Evolutionary conservation across 73 alveolate species (phyloP), one percentile per base, ranked within the genome.

Genomic region (Paraurostyla sp.): DNA sequence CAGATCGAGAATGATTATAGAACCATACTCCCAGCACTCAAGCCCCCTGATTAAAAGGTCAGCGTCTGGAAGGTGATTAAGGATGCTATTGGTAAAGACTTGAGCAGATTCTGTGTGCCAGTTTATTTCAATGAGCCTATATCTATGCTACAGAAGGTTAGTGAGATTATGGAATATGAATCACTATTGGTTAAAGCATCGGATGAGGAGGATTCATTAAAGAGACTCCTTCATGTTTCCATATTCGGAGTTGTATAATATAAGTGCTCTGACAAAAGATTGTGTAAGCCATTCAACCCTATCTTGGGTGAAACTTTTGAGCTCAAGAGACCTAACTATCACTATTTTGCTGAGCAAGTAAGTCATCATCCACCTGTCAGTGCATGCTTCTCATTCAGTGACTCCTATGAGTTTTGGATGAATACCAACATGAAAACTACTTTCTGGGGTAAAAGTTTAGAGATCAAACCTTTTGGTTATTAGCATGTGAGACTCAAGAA

Each of bases 361-460:
- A 60, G 92, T 71, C 97, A 93, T 91, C 97, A 93, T 86, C 97
- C 97, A 16, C 97, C 97, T 13, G 89, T 97, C 60, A 40, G 96
- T 43, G 99, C 99, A 2, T 91, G 97, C 83, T 92, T 88, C 57
- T 94, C 98, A 27, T 97, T 94, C 73, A 76, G 95, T 0, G 92
- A 94, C 22, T 86, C 78, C 40, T 98, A 71, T 90, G 97, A 95
- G 43, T 92, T 92, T 63, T 94, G 95, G 94, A 99, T 98, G 80
- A 93, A 97, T 81, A 91, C 99, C 0, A 94, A 93, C 45, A 91
- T 95, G 69, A 76, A 93, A 11, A 97, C 98, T 9, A 80, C 92
- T 45, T 98, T 98, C 84, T 94, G 95, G 95, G 99, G 98, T 32
- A 97, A 94, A 43, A 94, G 98, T 38, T 88, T 98, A 80, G 98